phyloP scores from a whole-genome alignment of 805 yeast species.

The Wickerhamomyces tratensis region DNA sequence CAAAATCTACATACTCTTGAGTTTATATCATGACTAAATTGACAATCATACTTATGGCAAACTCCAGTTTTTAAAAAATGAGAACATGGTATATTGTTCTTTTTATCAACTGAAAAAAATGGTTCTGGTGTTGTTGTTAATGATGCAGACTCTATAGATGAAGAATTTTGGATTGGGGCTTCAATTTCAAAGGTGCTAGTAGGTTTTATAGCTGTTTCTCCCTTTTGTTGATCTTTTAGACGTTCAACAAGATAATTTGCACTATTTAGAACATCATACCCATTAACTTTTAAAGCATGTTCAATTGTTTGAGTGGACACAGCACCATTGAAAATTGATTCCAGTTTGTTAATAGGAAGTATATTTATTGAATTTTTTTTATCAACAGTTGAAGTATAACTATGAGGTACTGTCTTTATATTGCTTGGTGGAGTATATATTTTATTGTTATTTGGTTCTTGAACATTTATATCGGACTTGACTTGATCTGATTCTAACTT shows the following conservation, averaged over 20 bases:
- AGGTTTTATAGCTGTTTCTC: neutral
- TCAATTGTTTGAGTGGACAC: constrained; percentile 24
- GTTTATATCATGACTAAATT: constrained; percentile 33
- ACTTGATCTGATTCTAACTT: too few relatives aligned
- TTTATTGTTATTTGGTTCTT: too few relatives aligned
- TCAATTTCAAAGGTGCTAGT: neutral
- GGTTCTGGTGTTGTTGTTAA: neutral
- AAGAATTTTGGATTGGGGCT: neutral
- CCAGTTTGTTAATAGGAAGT: constrained; percentile 28
- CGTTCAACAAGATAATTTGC: constrained; percentile 11
- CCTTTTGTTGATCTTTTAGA: constrained; percentile 4
- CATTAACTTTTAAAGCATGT: constrained; percentile 24
- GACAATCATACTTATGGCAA: constrained; percentile 34
- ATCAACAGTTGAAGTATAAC: too few relatives aligned
- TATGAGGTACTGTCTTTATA: too few relatives aligned
- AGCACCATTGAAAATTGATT: constrained; percentile 21
- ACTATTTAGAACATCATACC: constrained; percentile 24
- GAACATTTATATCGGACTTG: too few relatives aligned
- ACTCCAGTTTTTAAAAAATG: constrained; percentile 30
- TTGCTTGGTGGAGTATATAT: too few relatives aligned
- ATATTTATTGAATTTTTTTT: too few relatives aligned
- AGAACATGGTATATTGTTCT: constrained; percentile 26
- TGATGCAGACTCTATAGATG: constrained; percentile 4
- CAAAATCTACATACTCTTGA: constrained; percentile 35
- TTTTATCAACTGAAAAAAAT: neutral